phyloP scores from a whole-genome alignment of 2,329 filamentous ascomycete species.

The Cryphonectria radicalis region DNA sequence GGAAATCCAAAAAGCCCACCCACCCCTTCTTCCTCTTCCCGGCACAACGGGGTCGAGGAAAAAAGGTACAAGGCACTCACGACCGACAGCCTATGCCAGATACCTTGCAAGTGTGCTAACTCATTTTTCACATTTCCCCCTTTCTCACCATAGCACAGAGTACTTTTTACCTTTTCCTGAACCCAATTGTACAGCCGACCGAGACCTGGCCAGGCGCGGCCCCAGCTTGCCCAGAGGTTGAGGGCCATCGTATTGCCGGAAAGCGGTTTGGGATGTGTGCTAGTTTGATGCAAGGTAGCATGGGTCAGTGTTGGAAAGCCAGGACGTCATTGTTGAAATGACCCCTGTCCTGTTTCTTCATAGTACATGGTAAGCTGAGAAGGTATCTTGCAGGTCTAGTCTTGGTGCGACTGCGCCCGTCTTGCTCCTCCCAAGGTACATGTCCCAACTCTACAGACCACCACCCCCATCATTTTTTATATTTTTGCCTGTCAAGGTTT shows the following conservation, averaged over 20 bases:
- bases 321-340: conserved; percentile 25
- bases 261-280: conserved; percentile 22
- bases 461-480: not conserved
- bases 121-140: not conserved
- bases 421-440: not conserved
- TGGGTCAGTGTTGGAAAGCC: conserved; percentile 17
- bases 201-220: not conserved
- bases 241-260: conserved; percentile 15
- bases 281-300: conserved; percentile 27
- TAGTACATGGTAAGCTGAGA: not conserved
- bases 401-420: not conserved
- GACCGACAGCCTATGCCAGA: conserved; percentile 20
- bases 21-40: not conserved
- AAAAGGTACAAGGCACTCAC: conserved; percentile 12
- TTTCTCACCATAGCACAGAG: not conserved
- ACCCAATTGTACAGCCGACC: not conserved
- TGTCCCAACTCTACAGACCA: not conserved
- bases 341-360: not conserved
- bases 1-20: not conserved
- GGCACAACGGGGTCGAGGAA: not conserved
- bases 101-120: conserved; percentile 15
- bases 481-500: not conserved
- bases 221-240: conserved; percentile 3
- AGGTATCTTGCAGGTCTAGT: conserved; percentile 7
- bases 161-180: not conserved